A percentile compares a stretch with the other conserved stretches of the same genome.
phyloP scores from a whole-genome alignment of 345 rosid species.

The Eucalyptus polyanthemos region DNA sequence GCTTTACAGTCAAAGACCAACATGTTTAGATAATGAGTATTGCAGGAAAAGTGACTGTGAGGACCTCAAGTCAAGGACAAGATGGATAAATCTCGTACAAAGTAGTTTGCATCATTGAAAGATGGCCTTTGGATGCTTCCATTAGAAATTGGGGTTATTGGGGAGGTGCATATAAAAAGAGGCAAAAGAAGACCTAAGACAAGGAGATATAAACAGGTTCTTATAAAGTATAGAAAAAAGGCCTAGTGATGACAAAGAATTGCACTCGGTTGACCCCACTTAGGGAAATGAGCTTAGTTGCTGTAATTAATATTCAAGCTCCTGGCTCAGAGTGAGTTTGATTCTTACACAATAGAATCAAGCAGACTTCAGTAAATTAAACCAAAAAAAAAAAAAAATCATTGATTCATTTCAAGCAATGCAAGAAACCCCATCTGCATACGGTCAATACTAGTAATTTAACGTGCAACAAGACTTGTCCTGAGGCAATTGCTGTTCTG shows the following conservation, averaged over 20 bases:
- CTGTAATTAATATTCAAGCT: background rate
- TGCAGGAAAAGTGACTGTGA: background rate
- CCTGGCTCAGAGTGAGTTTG: background rate
- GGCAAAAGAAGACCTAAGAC: background rate
- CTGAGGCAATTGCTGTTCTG: background rate
- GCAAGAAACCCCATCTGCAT: background rate
- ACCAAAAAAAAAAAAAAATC: background rate
- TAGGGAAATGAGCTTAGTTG: background rate
- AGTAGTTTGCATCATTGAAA: background rate
- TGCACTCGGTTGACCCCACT: background rate
- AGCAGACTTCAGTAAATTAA: background rate
- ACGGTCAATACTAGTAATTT: background rate
- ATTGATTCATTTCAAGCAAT: background rate
- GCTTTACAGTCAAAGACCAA: background rate
- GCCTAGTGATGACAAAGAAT: background rate
- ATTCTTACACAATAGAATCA: background rate
- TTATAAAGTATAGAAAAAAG: background rate
- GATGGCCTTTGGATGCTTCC: background rate
- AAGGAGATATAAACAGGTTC: background rate
- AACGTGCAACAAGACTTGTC: background rate
- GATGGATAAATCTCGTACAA: background rate
- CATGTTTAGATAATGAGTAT: background rate
- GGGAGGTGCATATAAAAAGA: background rate
- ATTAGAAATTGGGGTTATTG: background rate
- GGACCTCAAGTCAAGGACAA: background rate